These are phyloP conservation scores for Dothideomycetidae sp. DNA, from an alignment of 2,329 filamentous ascomycete genomes.

Conservation along the genomic window DNA sequence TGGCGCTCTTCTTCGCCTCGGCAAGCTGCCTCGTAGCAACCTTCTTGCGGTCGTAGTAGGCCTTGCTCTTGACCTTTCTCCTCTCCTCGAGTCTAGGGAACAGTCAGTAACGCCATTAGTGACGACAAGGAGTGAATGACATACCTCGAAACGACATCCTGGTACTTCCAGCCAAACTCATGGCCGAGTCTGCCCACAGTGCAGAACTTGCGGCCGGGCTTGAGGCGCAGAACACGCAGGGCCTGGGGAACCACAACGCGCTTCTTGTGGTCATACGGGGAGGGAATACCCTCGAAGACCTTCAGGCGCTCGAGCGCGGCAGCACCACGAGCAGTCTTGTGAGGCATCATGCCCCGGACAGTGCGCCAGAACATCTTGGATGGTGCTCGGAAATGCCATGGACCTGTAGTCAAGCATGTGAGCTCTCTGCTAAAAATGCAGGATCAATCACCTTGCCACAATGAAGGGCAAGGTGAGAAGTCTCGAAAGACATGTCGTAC, in stretches of 20 bases:
- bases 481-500: constrained; percentile 38
- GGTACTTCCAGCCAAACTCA: constrained; percentile 99
- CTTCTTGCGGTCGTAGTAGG: constrained; percentile 99
- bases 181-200: constrained; percentile 94
- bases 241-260: constrained; percentile 98
- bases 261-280: constrained; percentile 99
- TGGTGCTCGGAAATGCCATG: constrained; percentile 99
- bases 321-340: constrained; percentile 97
- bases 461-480: constrained; percentile 10
- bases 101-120: too few species aligned
- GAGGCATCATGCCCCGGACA: constrained; percentile 98
- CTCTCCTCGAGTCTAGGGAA: constrained; percentile 98
- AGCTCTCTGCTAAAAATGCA: constrained; percentile 15
- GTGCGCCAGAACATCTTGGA: constrained; percentile 99
- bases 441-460: constrained; percentile 9
- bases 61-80: constrained; percentile 97
- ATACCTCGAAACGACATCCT: constrained; percentile 95
- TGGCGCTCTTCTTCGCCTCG: constrained; percentile 85
- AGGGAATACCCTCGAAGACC: constrained; percentile 98
- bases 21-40: constrained; percentile 75
- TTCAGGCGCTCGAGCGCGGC: constrained; percentile 96
- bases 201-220: constrained; percentile 99
- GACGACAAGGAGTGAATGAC: too few species aligned
- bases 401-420: constrained; percentile 43
- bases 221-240: constrained; percentile 86